Conservation (phyloP, 164 flowering plant genomes). For the Liriodendron chinense region DNA sequence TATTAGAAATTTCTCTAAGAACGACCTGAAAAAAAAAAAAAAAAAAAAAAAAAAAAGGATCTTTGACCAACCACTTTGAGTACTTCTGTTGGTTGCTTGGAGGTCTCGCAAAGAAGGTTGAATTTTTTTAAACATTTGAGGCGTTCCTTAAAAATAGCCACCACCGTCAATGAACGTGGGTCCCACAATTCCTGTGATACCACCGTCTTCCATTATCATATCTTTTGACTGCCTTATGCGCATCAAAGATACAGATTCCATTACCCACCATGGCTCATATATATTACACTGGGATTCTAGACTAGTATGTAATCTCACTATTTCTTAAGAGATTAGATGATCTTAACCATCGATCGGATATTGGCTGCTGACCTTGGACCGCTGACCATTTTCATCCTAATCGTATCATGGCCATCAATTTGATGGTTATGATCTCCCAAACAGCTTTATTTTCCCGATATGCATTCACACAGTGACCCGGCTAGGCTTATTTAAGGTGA, state of each 20-base stretch:
- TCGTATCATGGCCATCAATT: too few relatives aligned
- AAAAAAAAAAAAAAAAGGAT: too few relatives aligned
- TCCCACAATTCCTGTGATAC: background rate
- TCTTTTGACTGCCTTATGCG: background rate
- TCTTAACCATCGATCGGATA: too few relatives aligned
- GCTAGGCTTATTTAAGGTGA: too few relatives aligned
- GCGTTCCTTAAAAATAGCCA: background rate
- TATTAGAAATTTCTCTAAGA: background rate
- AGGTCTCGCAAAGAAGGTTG: background rate
- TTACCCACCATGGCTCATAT: background rate
- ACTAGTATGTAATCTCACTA: too few relatives aligned
- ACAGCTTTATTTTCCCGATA: too few relatives aligned
- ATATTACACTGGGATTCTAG: too few relatives aligned
- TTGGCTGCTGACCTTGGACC: too few relatives aligned
- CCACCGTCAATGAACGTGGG: constrained; percentile 1
- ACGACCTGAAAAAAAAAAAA: background rate
- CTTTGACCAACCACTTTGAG: background rate
- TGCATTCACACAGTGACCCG: too few relatives aligned
- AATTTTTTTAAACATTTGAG: background rate
- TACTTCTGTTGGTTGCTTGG: background rate
- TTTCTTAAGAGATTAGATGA: too few relatives aligned
- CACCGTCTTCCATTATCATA: background rate
- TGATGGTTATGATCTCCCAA: too few relatives aligned
- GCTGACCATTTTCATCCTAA: too few relatives aligned
- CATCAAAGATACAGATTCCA: background rate